Evolutionary conservation across 257 asterid genomes (phyloP).

Genomic region (Vinca minor): DNA sequence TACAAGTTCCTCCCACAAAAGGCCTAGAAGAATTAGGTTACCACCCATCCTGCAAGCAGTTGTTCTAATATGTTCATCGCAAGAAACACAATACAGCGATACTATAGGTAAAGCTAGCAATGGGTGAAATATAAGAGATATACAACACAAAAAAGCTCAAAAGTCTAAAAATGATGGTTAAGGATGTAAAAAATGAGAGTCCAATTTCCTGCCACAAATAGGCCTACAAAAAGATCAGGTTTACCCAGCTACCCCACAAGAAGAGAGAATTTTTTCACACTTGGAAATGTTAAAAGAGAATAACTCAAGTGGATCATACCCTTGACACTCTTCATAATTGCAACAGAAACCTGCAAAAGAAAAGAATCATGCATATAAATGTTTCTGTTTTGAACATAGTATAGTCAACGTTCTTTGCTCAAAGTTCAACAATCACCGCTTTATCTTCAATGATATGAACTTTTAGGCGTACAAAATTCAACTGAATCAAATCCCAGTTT

Average conservation of each 20-base stretch:
- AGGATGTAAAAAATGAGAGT: background rate
- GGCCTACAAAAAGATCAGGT: background rate
- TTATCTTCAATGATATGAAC: no score
- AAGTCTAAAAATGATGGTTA: background rate
- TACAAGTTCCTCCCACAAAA: background rate
- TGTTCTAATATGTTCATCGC: background rate
- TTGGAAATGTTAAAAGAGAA: background rate
- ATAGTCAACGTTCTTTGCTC: background rate
- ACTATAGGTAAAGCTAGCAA: background rate
- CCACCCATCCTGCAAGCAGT: background rate
- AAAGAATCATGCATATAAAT: background rate
- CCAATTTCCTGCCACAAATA: background rate
- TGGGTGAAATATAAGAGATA: background rate
- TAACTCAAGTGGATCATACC: conserved; percentile 34
- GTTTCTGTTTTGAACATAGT: background rate
- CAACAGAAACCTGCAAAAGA: conserved; percentile 42
- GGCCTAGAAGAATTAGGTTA: background rate
- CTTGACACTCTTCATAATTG: conserved; percentile 47
- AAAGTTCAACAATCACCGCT: no score
- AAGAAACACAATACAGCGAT: background rate
- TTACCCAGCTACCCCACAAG: background rate
- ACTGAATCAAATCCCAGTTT: no score
- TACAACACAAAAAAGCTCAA: background rate
- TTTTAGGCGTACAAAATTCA: no score
- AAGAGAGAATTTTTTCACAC: conserved; percentile 7